A percentile compares a stretch with the other conserved stretches of the same genome.
Conservation (phyloP, 1,284 basidiomycete species). For the Coniferiporia weirii region DNA sequence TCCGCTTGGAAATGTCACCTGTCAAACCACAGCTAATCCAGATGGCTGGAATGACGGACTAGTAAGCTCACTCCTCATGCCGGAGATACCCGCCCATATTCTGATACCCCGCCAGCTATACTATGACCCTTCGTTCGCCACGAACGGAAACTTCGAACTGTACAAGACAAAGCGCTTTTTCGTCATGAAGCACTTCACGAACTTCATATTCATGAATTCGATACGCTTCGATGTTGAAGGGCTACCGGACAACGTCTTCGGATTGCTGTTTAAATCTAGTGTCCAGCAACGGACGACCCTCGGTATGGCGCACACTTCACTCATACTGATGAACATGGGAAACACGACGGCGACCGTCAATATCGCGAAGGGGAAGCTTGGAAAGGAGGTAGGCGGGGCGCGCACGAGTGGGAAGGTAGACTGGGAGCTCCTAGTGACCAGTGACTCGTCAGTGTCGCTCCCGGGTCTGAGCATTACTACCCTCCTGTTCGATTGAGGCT, state of each 20-base stretch:
- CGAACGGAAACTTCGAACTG: slow-evolving; percentile 19
- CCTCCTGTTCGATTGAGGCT: slow-evolving; percentile 9
- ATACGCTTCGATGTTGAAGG: slow-evolving; percentile 18
- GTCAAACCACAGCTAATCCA: slow-evolving; percentile 18
- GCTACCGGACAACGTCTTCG: slow-evolving; percentile 15
- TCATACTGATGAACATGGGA: slow-evolving; percentile 17
- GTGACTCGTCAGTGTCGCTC: not conserved
- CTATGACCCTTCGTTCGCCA: slow-evolving; percentile 22
- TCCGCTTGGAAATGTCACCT: slow-evolving; percentile 20
- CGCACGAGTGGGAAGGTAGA: not conserved
- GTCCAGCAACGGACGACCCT: slow-evolving; percentile 1
- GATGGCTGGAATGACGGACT: slow-evolving; percentile 23
- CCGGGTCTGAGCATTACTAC: slow-evolving; percentile 12
- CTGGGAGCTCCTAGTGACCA: not conserved
- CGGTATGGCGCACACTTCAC: slow-evolving; percentile 7
- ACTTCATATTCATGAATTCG: slow-evolving; percentile 19
- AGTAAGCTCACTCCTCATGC: slow-evolving; percentile 1
- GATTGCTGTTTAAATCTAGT: slow-evolving; percentile 19
- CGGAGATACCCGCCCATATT: too few species aligned
- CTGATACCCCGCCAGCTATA: slow-evolving; percentile 17
- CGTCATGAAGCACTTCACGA: slow-evolving; percentile 22
- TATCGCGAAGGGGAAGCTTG: slow-evolving; percentile 5
- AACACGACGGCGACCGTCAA: slow-evolving; percentile 4
- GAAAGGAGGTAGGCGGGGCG: not conserved
- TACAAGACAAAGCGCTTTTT: slow-evolving; percentile 23